Percentiles rank a stretch among this genome's conserved stretches.
Conservation (phyloP, 2,329 filamentous ascomycete species). For the Colletotrichum graminicola region DNA sequence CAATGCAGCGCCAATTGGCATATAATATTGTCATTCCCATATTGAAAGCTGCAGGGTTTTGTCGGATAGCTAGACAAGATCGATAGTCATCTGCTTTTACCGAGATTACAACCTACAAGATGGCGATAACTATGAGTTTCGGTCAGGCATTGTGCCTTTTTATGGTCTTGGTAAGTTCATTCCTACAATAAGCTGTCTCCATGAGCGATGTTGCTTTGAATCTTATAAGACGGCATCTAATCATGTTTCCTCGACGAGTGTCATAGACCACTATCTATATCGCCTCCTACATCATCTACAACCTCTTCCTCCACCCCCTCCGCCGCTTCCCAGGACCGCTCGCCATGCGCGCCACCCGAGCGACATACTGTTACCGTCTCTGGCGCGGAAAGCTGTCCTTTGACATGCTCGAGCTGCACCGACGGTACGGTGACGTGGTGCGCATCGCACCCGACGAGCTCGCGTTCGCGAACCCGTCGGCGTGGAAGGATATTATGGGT, state of each 20-base stretch:
- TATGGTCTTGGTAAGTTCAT: background rate
- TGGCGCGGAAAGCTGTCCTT: constrained; percentile 22
- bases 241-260: background rate
- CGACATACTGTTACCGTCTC: constrained; percentile 10
- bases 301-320: constrained; percentile 52
- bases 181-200: too few species aligned
- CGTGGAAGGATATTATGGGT: constrained; percentile 58
- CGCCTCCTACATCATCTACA: constrained; percentile 45
- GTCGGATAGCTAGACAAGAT: too few species aligned
- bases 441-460: constrained; percentile 61
- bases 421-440: constrained; percentile 59
- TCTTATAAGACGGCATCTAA: background rate
- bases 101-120: background rate
- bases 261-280: constrained; percentile 19
- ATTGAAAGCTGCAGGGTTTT: background rate
- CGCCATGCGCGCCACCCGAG: constrained; percentile 24
- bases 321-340: constrained; percentile 49
- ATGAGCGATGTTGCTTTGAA: background rate
- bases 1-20: background rate
- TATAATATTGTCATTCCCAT: background rate
- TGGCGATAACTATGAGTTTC: constrained; percentile 1
- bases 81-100: background rate
- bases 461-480: constrained; percentile 53
- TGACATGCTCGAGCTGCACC: constrained; percentile 46
- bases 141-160: constrained; percentile 22